Percentiles rank a stretch among this genome's conserved stretches.
These are phyloP conservation scores for Rhizomucor miehei DNA, from an alignment of 371 early-diverging fungal species.

Conservation along the genomic window DNA sequence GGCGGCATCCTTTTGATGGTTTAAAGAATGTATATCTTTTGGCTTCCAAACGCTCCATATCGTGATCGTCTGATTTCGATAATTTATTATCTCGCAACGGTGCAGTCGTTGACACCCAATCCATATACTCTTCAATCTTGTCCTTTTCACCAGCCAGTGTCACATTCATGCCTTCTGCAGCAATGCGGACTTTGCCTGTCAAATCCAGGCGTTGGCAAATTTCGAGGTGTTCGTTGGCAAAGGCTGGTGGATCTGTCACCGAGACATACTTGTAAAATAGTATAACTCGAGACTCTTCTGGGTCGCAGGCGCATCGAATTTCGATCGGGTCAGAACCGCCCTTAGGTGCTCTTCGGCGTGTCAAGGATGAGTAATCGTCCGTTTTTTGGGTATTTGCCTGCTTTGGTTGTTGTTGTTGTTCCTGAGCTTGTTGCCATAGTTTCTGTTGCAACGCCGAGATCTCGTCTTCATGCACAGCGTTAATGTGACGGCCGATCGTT, in stretches of 20 bases:
- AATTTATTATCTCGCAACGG: conserved; percentile 3
- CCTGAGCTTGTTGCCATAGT: conserved; percentile 1
- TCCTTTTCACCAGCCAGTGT: conserved; percentile 56
- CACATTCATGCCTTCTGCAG: conserved; percentile 65
- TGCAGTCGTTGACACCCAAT: conserved; percentile 28
- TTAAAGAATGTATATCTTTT: conserved; percentile 58
- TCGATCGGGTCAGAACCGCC: conserved; percentile 45
- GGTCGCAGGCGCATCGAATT: conserved; percentile 29
- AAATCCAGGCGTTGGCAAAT: conserved; percentile 33
- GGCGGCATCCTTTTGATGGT: conserved; percentile 63
- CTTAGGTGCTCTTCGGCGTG: conserved; percentile 15
- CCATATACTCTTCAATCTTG: conserved; percentile 48
- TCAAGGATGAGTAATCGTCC: not conserved
- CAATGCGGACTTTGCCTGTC: conserved; percentile 65
- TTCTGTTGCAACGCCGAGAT: conserved; percentile 9
- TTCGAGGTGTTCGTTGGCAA: conserved; percentile 43
- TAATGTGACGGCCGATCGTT: conserved; percentile 15
- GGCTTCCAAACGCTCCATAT: not conserved
- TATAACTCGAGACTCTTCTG: conserved; percentile 41
- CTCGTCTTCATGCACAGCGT: conserved; percentile 4
- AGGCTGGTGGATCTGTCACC: conserved; percentile 36
- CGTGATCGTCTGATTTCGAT: conserved; percentile 3
- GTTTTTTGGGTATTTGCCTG: not conserved
- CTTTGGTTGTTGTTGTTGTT: conserved; percentile 1
- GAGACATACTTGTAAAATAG: conserved; percentile 58